phyloP scores from a whole-genome alignment of 2,329 filamentous ascomycete species.

The Waltergamsia citrina region DNA sequence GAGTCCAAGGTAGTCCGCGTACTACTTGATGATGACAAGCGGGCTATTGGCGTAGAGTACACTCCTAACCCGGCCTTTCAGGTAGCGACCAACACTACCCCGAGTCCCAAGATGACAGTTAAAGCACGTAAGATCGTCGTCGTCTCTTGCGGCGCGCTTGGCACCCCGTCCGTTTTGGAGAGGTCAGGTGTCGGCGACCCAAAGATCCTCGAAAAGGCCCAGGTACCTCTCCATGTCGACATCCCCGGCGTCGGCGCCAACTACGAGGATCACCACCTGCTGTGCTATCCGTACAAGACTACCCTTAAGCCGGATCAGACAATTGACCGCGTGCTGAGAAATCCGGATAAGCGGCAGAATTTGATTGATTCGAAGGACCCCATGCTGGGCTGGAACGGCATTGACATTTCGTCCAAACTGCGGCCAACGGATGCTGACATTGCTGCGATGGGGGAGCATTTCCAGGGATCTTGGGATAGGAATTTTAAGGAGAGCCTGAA shows the following conservation, averaged over 20 bases:
- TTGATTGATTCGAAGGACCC: constrained; percentile 28
- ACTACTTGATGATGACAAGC: constrained; percentile 34
- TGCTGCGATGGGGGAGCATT: constrained; percentile 38
- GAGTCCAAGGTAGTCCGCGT: constrained; percentile 43
- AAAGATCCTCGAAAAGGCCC: constrained; percentile 31
- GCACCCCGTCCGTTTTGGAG: constrained; percentile 37
- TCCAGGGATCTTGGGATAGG: constrained; percentile 42
- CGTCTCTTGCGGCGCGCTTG: constrained; percentile 28
- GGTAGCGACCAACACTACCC: background rate
- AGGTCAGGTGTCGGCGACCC: constrained; percentile 13
- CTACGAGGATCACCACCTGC: constrained; percentile 47
- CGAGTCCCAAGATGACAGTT: constrained; percentile 1
- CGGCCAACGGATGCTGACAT: constrained; percentile 44
- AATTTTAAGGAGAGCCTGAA: constrained; percentile 36
- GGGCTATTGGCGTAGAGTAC: constrained; percentile 46
- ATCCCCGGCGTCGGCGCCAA: constrained; percentile 42
- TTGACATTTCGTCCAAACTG: constrained; percentile 47
- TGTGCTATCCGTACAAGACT: constrained; percentile 38
- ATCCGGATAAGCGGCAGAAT: constrained; percentile 21
- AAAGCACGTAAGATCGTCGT: constrained; percentile 37
- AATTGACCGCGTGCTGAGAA: constrained; percentile 39
- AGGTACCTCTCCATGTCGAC: constrained; percentile 33
- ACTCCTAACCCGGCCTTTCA: constrained; percentile 8
- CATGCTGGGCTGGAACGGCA: constrained; percentile 44
- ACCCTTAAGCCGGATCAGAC: constrained; percentile 19